Conservation (phyloP, 805 yeast species). For the Candida vaughaniae region DNA sequence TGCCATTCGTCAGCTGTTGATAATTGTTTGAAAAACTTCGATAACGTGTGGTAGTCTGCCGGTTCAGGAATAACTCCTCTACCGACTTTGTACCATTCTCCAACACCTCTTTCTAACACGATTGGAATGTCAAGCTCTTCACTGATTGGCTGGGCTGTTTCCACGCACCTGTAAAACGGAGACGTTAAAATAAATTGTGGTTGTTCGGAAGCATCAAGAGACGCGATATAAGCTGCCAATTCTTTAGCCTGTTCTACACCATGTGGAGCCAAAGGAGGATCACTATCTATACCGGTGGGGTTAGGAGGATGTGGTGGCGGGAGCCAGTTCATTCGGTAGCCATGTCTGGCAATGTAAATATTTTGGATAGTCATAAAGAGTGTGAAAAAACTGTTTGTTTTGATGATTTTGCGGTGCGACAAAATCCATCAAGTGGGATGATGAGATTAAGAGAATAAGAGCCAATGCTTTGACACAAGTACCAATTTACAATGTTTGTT, state of each 20-base stretch:
- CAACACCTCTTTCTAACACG: conserved; percentile 75
- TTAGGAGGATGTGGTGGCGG: conserved; percentile 70
- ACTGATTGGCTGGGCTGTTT: conserved; percentile 75
- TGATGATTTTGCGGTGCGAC: neutral
- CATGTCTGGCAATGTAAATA: conserved; percentile 80
- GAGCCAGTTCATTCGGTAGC: conserved; percentile 84
- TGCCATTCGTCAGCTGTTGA: conserved; percentile 33
- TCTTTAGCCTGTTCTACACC: conserved; percentile 88
- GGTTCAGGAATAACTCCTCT: conserved; percentile 71
- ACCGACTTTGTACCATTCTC: conserved; percentile 86
- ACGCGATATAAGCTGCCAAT: conserved; percentile 55
- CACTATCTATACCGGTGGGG: conserved; percentile 89
- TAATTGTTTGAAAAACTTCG: conserved; percentile 52
- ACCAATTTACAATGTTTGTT: neutral
- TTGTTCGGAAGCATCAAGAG: conserved; percentile 45
- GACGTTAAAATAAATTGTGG: conserved; percentile 75
- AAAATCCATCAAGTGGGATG: neutral
- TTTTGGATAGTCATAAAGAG: conserved; percentile 47
- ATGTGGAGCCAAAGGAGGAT: conserved; percentile 82
- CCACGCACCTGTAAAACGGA: conserved; percentile 88
- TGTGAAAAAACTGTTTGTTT: neutral
- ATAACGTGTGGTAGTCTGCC: conserved; percentile 49
- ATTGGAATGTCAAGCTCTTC: conserved; percentile 56
- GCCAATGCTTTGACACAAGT: neutral
- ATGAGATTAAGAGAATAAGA: neutral